A percentile compares a stretch with the other conserved stretches of the same genome.
Evolutionary conservation across 2,329 filamentous ascomycete species (phyloP).

Genomic region (Cordyceps fumosorosea): DNA sequence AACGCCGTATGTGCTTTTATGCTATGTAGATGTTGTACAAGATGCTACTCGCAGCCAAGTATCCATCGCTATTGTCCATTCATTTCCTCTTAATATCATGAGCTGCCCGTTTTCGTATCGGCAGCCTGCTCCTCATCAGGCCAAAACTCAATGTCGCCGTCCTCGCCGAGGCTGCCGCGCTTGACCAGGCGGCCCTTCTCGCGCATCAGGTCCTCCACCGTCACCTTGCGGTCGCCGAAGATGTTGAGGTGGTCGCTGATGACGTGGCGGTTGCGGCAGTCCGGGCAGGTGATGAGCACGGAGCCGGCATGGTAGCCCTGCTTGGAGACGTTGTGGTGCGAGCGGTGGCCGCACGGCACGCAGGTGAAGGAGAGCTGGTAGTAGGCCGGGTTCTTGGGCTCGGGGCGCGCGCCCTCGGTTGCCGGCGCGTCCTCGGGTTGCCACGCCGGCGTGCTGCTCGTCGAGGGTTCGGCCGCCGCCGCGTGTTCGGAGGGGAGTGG

Average conservation of each 20-base stretch:
- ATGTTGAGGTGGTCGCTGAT: slow-evolving; percentile 84
- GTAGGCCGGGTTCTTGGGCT: slow-evolving; percentile 48
- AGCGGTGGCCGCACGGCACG: slow-evolving; percentile 72
- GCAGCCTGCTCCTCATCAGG: slow-evolving; percentile 51
- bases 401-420: slow-evolving; percentile 25
- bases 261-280: slow-evolving; percentile 79
- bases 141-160: slow-evolving; percentile 92
- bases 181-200: slow-evolving; percentile 70
- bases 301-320: slow-evolving; percentile 92
- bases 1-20: slow-evolving; percentile 1
- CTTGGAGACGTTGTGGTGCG: slow-evolving; percentile 81
- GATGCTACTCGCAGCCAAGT: not conserved
- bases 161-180: slow-evolving; percentile 62
- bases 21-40: not conserved
- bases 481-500: slow-evolving; percentile 15
- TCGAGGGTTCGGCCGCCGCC: not conserved
- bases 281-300: slow-evolving; percentile 80
- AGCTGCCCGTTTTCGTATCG: slow-evolving; percentile 16
- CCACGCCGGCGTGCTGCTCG: not conserved
- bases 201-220: slow-evolving; percentile 69
- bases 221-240: slow-evolving; percentile 63
- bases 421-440: slow-evolving; percentile 17
- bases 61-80: not conserved
- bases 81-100: not conserved
- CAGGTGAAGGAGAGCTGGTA: slow-evolving; percentile 93